Percentiles rank a stretch among this genome's conserved stretches.
These are phyloP conservation scores for Magnolia changhungtana DNA, from an alignment of 164 flowering plant species.

Conservation along the genomic window DNA sequence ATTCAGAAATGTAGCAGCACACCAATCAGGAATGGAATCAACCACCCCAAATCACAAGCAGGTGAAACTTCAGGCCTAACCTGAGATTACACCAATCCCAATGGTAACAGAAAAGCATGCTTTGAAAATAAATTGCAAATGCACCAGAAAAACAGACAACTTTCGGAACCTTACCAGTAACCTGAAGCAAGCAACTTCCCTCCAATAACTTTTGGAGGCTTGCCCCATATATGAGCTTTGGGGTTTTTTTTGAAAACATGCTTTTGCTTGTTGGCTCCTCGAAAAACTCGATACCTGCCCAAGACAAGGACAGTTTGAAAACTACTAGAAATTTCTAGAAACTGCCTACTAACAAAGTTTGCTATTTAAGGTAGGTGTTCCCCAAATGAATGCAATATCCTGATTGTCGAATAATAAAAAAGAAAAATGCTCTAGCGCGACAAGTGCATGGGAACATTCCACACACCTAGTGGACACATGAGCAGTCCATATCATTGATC, in stretches of 20 bases:
- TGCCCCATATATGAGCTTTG: slow-evolving; percentile 81
- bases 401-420: not conserved
- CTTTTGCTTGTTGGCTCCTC: slow-evolving; percentile 96
- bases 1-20: not conserved
- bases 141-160: not conserved
- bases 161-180: slow-evolving; percentile 63
- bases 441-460: not conserved
- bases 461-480: not conserved
- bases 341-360: not conserved
- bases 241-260: slow-evolving; percentile 88
- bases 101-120: not conserved
- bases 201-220: slow-evolving; percentile 81
- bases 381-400: not conserved
- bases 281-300: slow-evolving; percentile 69
- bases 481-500: not conserved
- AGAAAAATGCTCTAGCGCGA: not conserved
- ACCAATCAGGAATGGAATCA: not conserved
- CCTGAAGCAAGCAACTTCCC: slow-evolving; percentile 98
- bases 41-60: not conserved
- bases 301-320: not conserved
- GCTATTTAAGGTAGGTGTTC: slow-evolving; percentile 6
- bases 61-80: not conserved
- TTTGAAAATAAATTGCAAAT: not conserved
- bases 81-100: not conserved
- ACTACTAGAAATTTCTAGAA: not conserved